Evolutionary conservation across 768 basidiomycete genomes (phyloP), one percentile per base, ranked within the genome.

Genomic region (Tubosaeta sp.): DNA sequence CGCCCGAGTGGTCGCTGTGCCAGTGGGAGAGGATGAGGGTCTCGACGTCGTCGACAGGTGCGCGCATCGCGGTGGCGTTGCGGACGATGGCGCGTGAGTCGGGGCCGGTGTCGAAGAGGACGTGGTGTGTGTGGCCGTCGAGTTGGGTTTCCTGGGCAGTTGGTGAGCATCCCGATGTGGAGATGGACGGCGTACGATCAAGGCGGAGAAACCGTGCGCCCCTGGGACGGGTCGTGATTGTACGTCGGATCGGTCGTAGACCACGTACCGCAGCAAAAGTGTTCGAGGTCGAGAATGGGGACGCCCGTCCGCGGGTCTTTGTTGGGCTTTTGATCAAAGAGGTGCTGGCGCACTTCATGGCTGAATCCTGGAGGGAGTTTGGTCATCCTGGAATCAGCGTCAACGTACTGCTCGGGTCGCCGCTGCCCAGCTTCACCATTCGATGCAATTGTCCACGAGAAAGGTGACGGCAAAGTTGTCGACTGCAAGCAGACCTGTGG

Each of bases 51-150:
- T 75, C 69, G 9, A 81, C 66, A 2, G 78, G 76, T 1, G 81
- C 62, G 19, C 81, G 72, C 74, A 93, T 74, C 4, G 83, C 79
- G 6, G 66, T 67, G 22, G 83, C 64, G 66, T 92, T 93, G 45
- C 87, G 82, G n/a, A 82, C 77, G 55, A 94, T 81, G 24, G 86
- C 83, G 21, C 71, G 73, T 14, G 81, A 79, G 61, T 93, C 90
- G 9, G 90, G 91, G 0, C 91, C 91, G 14, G 87, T 84, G 69
- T 94, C 91, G 62, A 94, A 90, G 31, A 93, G 75, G 14, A 81
- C 82, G n/a, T 76, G 69, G 48, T 80, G 78, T 3, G 73, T 60
- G 51, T 65, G 48, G 36, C 73, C 82, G 21, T 72, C 59, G 11
- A 76, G 66, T 51, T 77, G 74, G 3, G 83, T 87, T 74, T 86